Conservation (phyloP, 2,329 filamentous ascomycete species). For the Talaromyces atroroseus region DNA sequence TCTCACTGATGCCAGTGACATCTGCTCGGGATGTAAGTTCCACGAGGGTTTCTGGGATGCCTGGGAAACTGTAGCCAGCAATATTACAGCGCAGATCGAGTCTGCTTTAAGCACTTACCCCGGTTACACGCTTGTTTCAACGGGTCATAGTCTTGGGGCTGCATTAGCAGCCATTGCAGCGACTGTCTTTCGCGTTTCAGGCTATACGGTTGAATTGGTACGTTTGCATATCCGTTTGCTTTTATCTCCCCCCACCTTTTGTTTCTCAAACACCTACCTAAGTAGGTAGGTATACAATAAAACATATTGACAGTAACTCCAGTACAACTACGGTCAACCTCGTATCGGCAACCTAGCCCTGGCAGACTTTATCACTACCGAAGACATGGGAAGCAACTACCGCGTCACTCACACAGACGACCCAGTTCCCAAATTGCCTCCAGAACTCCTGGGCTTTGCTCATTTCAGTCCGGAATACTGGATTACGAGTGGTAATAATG, state of each 20-base stretch:
- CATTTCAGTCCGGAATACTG: constrained; percentile 39
- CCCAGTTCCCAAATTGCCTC: constrained; percentile 35
- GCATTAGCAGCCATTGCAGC: constrained; percentile 44
- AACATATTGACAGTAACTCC: background rate
- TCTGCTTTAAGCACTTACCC: constrained; percentile 35
- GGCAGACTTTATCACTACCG: constrained; percentile 34
- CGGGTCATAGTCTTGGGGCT: constrained; percentile 46
- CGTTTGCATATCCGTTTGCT: constrained; percentile 16
- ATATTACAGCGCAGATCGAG: constrained; percentile 33
- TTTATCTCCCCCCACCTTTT: background rate
- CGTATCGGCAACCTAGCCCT: constrained; percentile 37
- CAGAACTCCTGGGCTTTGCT: constrained; percentile 25
- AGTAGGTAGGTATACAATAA: too few relatives aligned
- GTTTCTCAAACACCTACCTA: too few relatives aligned
- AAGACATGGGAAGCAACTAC: constrained; percentile 26
- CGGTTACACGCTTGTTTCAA: constrained; percentile 37
- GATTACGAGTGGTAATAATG: constrained; percentile 30
- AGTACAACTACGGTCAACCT: constrained; percentile 41
- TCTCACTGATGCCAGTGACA: constrained; percentile 23
- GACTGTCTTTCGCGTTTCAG: constrained; percentile 35
- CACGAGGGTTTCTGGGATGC: constrained; percentile 43
- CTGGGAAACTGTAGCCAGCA: constrained; percentile 30
- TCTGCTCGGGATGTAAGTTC: constrained; percentile 40
- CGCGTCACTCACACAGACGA: constrained; percentile 37
- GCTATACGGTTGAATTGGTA: constrained; percentile 37